phyloP scores from a whole-genome alignment of 139 green algal genomes.

The Haematococcus sp. region DNA sequence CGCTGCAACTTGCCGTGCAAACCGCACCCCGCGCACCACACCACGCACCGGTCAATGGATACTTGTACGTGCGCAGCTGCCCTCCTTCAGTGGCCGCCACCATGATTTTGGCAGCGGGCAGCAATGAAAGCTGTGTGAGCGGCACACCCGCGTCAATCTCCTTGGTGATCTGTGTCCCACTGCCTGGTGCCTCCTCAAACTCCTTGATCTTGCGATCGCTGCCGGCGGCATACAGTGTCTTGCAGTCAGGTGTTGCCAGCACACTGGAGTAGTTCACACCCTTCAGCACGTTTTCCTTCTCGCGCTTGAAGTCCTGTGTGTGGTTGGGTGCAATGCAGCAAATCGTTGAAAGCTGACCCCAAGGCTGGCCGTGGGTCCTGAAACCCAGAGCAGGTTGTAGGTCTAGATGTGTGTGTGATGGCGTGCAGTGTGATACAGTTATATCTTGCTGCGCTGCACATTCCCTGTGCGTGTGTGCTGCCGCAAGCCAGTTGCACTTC shows the following conservation, averaged over 20 bases:
- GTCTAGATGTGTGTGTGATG: too few relatives aligned
- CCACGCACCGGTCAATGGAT: constrained; percentile 67
- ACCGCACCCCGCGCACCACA: too few relatives aligned
- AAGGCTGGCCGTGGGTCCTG: too few relatives aligned
- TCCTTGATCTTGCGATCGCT: constrained; percentile 83
- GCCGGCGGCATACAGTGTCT: constrained; percentile 61
- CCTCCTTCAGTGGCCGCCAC: constrained; percentile 78
- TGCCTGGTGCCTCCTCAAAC: constrained; percentile 70
- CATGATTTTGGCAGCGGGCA: constrained; percentile 46
- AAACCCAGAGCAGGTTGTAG: too few relatives aligned
- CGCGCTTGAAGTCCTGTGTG: constrained; percentile 66
- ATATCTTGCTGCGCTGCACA: too few relatives aligned
- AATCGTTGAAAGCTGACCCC: too few relatives aligned
- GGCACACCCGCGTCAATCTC: constrained; percentile 67
- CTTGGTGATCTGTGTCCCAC: constrained; percentile 66
- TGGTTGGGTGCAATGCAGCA: too few relatives aligned
- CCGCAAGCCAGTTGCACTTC: too few relatives aligned
- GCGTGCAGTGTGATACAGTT: too few relatives aligned
- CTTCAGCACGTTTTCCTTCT: constrained; percentile 62
- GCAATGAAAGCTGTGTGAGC: constrained; percentile 48
- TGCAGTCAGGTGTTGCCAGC: constrained; percentile 55
- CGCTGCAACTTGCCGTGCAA: too few relatives aligned
- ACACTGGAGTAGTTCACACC: constrained; percentile 72
- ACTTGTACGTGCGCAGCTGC: constrained; percentile 77
- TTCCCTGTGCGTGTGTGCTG: too few relatives aligned